Base-by-base conservation (phyloP, 2,329 filamentous ascomycete genomes). In the Exophiala xenobiotica region DNA sequence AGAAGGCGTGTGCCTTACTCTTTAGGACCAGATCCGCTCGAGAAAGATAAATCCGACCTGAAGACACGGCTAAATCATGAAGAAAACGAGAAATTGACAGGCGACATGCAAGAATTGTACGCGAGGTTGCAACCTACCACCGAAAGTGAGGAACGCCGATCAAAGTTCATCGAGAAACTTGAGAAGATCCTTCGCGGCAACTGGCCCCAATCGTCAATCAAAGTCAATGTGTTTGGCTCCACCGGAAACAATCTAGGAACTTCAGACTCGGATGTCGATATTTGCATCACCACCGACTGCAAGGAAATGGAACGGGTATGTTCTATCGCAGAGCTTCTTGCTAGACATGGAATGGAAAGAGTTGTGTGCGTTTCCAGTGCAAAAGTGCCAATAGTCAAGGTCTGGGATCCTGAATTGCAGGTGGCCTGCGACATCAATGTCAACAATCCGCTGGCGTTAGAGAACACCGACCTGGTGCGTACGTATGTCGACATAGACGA, bases 341-440 rank as follows among this genome's bases (percentile, higher is more conserved):
- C 88, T 43, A 88, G 83, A 69, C 92, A 90, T 74, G 92, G 92
- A 31, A 99, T 99, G 93, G 82, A 97, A 69, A 89, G 89, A 64
- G 90, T 99, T 1, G 88, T 96, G 19, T 99, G 93, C 68, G 90
- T 97, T 46, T 90, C 90, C 22, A 88, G 87, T 35, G 93, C 93
- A 53, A 97, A 96, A 71, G 93, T 99, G 11, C 92, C 93, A 3
- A 99, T 99, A 65, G 93, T 99, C 62, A 97, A 97, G 75, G 88
- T 96, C 49, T 99, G 93, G 91, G 93, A 99, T 68, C 93, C 93
- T 2, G 90, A 96, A 68, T 77, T 96, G 51, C 78, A 85, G 59
- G 77, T 99, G 44, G 88, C 90, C 12, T 96, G 91, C 69, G 93
- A 99, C 67, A 93, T 99, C 86, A 99, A 99, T 63, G 91, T 99